Conservation (phyloP, 441 rosid species). For the Heliophila coronopifolia region DNA sequence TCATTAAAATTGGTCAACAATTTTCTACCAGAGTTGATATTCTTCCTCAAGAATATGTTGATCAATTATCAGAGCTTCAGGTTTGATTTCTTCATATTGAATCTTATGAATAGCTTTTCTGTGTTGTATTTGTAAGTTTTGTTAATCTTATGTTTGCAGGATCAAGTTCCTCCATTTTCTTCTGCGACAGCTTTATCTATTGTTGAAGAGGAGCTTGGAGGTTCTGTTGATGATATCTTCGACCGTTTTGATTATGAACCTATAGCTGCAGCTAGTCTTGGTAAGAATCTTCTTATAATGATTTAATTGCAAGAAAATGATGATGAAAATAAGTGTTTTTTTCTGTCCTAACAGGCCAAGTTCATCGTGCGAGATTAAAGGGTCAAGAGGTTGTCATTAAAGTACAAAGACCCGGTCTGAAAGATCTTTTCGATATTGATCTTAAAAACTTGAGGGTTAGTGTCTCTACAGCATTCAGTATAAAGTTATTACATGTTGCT, state of each 20-base stretch:
- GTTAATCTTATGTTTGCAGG: slow-evolving; percentile 41
- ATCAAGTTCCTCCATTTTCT: slow-evolving; percentile 98
- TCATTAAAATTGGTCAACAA: slow-evolving; percentile 96
- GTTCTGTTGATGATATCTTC: slow-evolving; percentile 51
- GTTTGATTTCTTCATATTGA: slow-evolving; percentile 31
- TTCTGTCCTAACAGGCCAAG: slow-evolving; percentile 56
- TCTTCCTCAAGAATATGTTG: slow-evolving; percentile 97
- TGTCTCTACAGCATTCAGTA: slow-evolving; percentile 10
- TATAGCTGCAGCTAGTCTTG: slow-evolving; percentile 98
- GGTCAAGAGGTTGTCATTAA: slow-evolving; percentile 86
- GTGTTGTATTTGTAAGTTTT: background rate
- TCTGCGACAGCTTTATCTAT: slow-evolving; percentile 76
- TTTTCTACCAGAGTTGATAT: slow-evolving; percentile 97
- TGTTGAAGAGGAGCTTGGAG: slow-evolving; percentile 94
- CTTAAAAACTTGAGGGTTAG: slow-evolving; percentile 88
- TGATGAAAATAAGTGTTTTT: background rate
- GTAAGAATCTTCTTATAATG: slow-evolving; percentile 35
- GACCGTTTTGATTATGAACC: slow-evolving; percentile 86
- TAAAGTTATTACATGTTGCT: background rate
- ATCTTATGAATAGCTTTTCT: background rate
- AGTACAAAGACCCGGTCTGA: slow-evolving; percentile 96
- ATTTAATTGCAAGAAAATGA: background rate
- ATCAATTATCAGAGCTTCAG: slow-evolving; percentile 95
- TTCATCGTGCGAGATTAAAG: slow-evolving; percentile 85
- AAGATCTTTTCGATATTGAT: slow-evolving; percentile 91